A percentile compares a stretch with the other conserved stretches of the same genome.
Conservation (phyloP, 805 yeast genomes). For the Schizosaccharomyces octosporus region DNA sequence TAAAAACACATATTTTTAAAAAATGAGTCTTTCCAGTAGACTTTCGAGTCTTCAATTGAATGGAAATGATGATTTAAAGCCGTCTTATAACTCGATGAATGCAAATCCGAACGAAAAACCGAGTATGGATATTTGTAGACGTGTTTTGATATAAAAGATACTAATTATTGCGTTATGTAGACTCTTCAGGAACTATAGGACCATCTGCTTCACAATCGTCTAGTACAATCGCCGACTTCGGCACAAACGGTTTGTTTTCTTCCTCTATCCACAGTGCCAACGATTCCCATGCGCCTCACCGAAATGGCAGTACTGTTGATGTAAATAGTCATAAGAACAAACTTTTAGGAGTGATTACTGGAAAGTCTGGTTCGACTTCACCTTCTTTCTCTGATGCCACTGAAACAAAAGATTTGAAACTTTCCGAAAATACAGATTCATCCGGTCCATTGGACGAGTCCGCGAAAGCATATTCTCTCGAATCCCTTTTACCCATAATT, state of each 20-base stretch:
- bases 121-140: background rate
- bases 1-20: background rate
- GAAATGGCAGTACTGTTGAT: background rate
- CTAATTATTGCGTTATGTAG: too few relatives aligned
- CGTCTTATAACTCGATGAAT: background rate
- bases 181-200: too few relatives aligned
- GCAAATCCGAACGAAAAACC: background rate
- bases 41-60: background rate
- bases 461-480: conserved; percentile 28
- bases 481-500: conserved; percentile 35
- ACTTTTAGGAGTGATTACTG: background rate
- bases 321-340: background rate
- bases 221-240: too few relatives aligned
- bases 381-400: background rate
- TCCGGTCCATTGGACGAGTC: background rate
- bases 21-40: background rate
- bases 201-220: too few relatives aligned
- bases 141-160: too few relatives aligned
- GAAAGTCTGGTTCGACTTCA: background rate
- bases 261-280: too few relatives aligned
- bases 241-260: too few relatives aligned
- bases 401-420: background rate
- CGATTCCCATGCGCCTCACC: background rate
- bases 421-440: background rate
- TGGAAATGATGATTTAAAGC: background rate